Evolutionary conservation across 495 filamentous ascomycete genomes (phyloP).

Genomic region (Hyaloscypha variabilis): DNA sequence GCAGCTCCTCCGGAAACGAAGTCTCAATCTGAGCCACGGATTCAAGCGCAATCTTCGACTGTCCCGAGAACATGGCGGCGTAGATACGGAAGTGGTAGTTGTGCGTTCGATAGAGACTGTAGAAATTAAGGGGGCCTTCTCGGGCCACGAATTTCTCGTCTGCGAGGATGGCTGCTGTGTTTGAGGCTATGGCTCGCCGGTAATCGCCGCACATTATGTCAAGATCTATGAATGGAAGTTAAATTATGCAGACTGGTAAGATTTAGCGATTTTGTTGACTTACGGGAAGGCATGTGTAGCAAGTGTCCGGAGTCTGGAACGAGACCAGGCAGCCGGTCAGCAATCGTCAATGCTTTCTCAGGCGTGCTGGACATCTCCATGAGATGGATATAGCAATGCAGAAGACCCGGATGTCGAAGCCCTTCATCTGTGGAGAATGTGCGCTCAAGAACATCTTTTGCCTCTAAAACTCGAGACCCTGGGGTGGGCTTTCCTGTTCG

Average conservation of each 20-base stretch:
- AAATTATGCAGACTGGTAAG: no score
- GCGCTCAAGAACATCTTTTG: slow-evolving; percentile 55
- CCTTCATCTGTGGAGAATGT: slow-evolving; percentile 47
- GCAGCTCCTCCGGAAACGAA: slow-evolving; percentile 59
- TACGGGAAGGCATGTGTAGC: slow-evolving; percentile 69
- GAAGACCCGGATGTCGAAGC: slow-evolving; percentile 59
- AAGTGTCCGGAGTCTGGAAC: slow-evolving; percentile 70
- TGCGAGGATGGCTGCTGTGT: slow-evolving; percentile 62
- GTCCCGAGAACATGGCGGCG: slow-evolving; percentile 70
- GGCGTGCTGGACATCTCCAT: slow-evolving; percentile 73
- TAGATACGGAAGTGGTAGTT: slow-evolving; percentile 71
- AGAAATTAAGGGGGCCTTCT: slow-evolving; percentile 60
- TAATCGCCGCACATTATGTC: slow-evolving; percentile 72
- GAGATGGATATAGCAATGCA: slow-evolving; percentile 73
- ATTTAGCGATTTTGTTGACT: no score
- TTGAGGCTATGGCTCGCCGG: slow-evolving; percentile 59
- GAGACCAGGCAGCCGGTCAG: slow-evolving; percentile 61
- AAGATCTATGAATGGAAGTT: no score
- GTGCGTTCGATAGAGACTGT: slow-evolving; percentile 68
- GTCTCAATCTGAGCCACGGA: slow-evolving; percentile 53
- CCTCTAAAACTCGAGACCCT: slow-evolving; percentile 58
- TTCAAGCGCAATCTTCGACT: slow-evolving; percentile 57
- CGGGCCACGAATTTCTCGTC: slow-evolving; percentile 60
- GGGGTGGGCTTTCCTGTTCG: slow-evolving; percentile 55
- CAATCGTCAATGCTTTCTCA: slow-evolving; percentile 56